A percentile compares a stretch with the other conserved stretches of the same genome.
Conservation (phyloP, 352 stramenopile species). For the Thraustochytrium striatum region DNA sequence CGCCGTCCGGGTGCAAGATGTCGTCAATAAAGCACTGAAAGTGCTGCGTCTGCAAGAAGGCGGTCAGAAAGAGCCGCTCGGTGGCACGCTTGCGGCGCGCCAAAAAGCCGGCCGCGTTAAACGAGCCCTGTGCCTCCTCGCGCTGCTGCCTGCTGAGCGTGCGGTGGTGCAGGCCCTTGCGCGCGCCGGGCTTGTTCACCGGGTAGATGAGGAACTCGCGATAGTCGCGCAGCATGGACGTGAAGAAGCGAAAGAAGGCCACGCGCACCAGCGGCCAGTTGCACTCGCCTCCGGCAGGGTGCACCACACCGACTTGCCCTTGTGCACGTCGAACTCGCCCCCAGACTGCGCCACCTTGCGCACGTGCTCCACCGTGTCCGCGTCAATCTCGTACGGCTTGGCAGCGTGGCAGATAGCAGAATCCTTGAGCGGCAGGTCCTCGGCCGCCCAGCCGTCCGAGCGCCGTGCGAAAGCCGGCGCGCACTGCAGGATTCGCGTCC, state of each 20-base stretch:
- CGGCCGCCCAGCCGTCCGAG: background rate
- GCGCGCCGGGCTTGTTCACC: slow-evolving; percentile 20
- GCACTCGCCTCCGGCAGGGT: slow-evolving; percentile 55
- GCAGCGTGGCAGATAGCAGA: slow-evolving; percentile 28
- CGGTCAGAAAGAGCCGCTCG: slow-evolving; percentile 60
- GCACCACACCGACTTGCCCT: slow-evolving; percentile 20
- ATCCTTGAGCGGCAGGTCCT: slow-evolving; percentile 30
- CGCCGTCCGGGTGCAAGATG: slow-evolving; percentile 59
- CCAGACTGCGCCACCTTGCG: slow-evolving; percentile 40
- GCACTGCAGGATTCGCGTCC: slow-evolving; percentile 8
- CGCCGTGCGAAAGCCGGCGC: slow-evolving; percentile 21
- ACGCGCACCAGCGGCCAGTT: slow-evolving; percentile 67
- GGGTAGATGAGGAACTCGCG: slow-evolving; percentile 59
- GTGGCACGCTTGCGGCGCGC: slow-evolving; percentile 42
- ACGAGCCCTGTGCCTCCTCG: slow-evolving; percentile 8
- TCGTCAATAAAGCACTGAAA: slow-evolving; percentile 71
- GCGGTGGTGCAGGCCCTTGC: background rate
- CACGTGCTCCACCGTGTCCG: slow-evolving; percentile 27
- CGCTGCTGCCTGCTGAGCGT: background rate
- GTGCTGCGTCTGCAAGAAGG: slow-evolving; percentile 62
- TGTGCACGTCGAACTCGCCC: slow-evolving; percentile 1
- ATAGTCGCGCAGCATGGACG: slow-evolving; percentile 66
- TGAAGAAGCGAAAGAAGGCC: slow-evolving; percentile 68
- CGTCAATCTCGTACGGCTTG: slow-evolving; percentile 42
- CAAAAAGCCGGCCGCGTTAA: slow-evolving; percentile 35